These are phyloP conservation scores for Ceratocystis alfenasii DNA, from an alignment of 2,329 filamentous ascomycete species.

Conservation along the genomic window DNA sequence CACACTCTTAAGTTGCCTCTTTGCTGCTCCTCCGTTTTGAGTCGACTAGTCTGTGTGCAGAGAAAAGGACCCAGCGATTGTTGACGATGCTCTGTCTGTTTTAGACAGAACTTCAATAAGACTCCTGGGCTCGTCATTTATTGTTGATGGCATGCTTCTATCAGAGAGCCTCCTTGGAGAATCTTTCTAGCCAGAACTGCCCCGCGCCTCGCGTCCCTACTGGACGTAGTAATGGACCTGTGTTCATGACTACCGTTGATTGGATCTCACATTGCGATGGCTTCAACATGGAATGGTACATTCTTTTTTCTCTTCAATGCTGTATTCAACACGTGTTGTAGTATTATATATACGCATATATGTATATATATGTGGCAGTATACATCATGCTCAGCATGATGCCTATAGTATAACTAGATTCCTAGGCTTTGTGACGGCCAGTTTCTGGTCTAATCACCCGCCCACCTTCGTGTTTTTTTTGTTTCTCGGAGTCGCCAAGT, in stretches of 20 bases:
- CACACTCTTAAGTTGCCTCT: slow-evolving; percentile 98
- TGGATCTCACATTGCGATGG: slow-evolving; percentile 8
- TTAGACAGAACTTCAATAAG: slow-evolving; percentile 32
- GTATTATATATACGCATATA: neutral
- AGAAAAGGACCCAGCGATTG: slow-evolving; percentile 46
- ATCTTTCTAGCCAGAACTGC: slow-evolving; percentile 14
- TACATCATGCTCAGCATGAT: too few relatives aligned
- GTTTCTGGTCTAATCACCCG: neutral
- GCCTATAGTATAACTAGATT: neutral
- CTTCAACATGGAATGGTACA: slow-evolving; percentile 20
- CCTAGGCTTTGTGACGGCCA: neutral
- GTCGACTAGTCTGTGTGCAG: slow-evolving; percentile 96
- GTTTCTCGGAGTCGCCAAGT: neutral
- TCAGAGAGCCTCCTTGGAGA: slow-evolving; percentile 19
- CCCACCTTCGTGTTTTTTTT: neutral
- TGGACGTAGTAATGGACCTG: slow-evolving; percentile 7
- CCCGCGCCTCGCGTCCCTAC: slow-evolving; percentile 17
- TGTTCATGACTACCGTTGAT: slow-evolving; percentile 1
- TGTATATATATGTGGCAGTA: neutral
- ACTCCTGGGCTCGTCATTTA: slow-evolving; percentile 23
- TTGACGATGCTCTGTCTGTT: slow-evolving; percentile 38
- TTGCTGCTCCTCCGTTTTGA: slow-evolving; percentile 62
- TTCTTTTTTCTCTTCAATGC: neutral
- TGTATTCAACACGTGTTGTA: neutral
- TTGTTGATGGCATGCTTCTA: slow-evolving; percentile 17